Evolutionary conservation across 495 filamentous ascomycete species (phyloP), one percentile per base, ranked within the genome.

Genomic region (Xanthoparmelia taractica): DNA sequence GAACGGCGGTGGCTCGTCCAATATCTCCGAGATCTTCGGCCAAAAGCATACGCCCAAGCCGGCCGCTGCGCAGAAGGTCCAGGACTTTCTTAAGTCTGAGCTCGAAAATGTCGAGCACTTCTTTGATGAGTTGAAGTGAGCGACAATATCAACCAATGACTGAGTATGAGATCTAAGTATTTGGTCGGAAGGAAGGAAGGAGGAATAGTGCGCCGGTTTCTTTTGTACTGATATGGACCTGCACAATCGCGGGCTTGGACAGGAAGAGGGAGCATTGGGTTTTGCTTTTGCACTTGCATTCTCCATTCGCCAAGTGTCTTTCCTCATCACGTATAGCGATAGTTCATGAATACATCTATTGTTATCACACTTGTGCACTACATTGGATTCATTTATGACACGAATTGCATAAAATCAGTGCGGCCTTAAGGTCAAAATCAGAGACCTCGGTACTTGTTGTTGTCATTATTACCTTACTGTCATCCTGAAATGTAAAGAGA

Each of bases 1-100:
- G 93, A 99, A 99, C 82, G 95, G 95, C 74, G 95, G 91, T 78
- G 95, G 95, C 67, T 87, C 84, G 67, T 83, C 81, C 74, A 97
- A 99, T 85, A 95, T 90, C 82, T 82, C 82, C 66, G 80, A 88
- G 64, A 97, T 99, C 68, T 78, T 97, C 68, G 73, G 57, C 36
- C 29, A 62, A 29, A 8, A 50, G 2, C 58, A 59, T 36, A 33
- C 27, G 13, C 33, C 57, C 34, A 82, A 75, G 78, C 82, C 76
- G 77, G 63, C 74, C 38, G 68, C 74, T 59, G 66, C 67, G 63
- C 74, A 79, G 63, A 74, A 85, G 64, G 74, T 87, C 59, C 82
- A 87, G 74, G 76, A 85, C 69, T 79, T 82, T 58, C 61, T 73
- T 18, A 76, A 74, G 63, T 64, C 67, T 38, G 72, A 80, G 58